Base-by-base conservation (phyloP, 2,329 filamentous ascomycete genomes). In the Penicillium sp. region DNA sequence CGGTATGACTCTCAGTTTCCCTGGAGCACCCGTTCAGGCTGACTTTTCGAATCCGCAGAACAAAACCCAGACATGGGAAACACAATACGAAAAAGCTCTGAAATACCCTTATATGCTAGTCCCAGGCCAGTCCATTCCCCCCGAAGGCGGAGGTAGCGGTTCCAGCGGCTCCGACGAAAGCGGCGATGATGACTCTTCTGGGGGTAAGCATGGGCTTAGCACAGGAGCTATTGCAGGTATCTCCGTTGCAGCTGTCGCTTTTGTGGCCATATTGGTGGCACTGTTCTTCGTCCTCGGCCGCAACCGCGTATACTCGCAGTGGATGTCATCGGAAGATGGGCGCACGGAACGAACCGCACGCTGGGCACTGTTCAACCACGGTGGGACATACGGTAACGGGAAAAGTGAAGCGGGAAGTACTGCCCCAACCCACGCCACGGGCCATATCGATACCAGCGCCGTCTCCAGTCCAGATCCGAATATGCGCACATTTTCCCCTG, bases 191-290 rank as follows among this genome's bases (percentile, higher is more conserved):
- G n/a, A 40, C 9, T n/a, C 39, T 26, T 42, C 40, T 43, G 16
- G 3, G 9, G n/a, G 24, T 18, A 50, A 59, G 20, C 31, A 51
- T 13, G 54, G 55, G 24, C 66, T 79, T 6, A 72, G 74, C 32
- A 53, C 69, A 0, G 83, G 83, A 4, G 81, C 80, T 2, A 86
- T 87, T 29, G 84, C 82, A 1, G 85, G 85, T 5, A 85, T 88
- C 31, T 78, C 76, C 1, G 75, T 88, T 35, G 83, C 84, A 24
- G 71, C 68, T 1, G 73, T 79, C 0, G 80, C 77, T 2, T 78
- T 75, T 10, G 73, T 78, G 9, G 74, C 69, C 0, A 64, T 85
- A 6, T 62, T 85, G 49, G 82, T 81, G 50, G 62, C 64, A 3
- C 54, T 76, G 2, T 69, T 74, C 57, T 74, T 72, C 59, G 57